These are phyloP conservation scores for Paramecium tetraurelia DNA, from an alignment of 73 alveolate genomes.

Conservation along the genomic window DNA sequence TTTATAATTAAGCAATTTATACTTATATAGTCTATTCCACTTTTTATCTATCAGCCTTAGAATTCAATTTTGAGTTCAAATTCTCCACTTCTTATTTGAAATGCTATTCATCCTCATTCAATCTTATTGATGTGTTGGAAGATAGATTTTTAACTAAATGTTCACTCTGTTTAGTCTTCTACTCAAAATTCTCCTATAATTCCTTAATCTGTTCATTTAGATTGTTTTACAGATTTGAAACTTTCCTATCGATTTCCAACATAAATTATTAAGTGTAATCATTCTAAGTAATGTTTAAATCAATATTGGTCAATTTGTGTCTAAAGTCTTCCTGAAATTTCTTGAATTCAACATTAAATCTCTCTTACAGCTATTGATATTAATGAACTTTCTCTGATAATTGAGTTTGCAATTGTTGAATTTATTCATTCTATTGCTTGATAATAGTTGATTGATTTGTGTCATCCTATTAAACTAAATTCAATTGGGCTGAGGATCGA, in stretches of 20 bases:
- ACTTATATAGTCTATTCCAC: background rate
- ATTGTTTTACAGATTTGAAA: background rate
- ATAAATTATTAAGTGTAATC: conserved; percentile 15
- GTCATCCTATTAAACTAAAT: background rate
- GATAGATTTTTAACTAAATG: conserved; percentile 8
- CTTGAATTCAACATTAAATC: conserved; percentile 14
- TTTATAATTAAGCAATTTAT: background rate
- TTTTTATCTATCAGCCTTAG: background rate
- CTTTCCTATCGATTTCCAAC: conserved; percentile 34
- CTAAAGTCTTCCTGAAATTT: conserved; percentile 12
- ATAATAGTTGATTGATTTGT: background rate
- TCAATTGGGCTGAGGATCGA: background rate
- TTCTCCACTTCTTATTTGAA: background rate
- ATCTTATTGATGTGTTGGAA: background rate
- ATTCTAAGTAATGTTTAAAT: background rate
- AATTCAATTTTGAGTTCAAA: background rate
- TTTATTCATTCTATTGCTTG: background rate
- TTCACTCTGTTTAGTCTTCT: background rate
- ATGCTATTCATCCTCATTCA: conserved; percentile 37
- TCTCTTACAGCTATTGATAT: conserved; percentile 5
- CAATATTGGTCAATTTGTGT: background rate
- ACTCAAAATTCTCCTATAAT: background rate
- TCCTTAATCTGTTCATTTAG: conserved; percentile 8
- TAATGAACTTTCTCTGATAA: conserved; percentile 40
- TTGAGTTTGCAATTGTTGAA: background rate